A percentile compares a stretch with the other conserved stretches of the same genome.
Conservation (phyloP, 768 basidiomycete species). For the Clitopilus hobsonii region DNA sequence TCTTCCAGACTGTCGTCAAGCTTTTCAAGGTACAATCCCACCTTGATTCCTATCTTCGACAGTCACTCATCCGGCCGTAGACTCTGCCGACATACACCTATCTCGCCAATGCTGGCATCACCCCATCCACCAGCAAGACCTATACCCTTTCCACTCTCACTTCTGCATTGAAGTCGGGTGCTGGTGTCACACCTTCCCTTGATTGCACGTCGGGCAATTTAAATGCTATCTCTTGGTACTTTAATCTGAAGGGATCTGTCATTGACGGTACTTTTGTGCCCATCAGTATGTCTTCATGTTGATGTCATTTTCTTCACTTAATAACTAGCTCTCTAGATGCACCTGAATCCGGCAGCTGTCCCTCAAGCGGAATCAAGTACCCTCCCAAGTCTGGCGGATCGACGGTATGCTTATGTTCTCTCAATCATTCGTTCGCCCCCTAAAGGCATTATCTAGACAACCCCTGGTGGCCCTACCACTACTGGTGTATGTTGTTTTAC, state of each 20-base stretch:
- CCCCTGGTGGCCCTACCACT: slow-evolving; percentile 9
- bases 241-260: slow-evolving; percentile 59
- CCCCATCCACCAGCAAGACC: slow-evolving; percentile 54
- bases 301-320: neutral
- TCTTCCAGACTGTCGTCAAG: slow-evolving; percentile 53
- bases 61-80: slow-evolving; percentile 1
- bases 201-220: slow-evolving; percentile 24
- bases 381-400: slow-evolving; percentile 44
- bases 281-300: slow-evolving; percentile 35
- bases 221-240: slow-evolving; percentile 53
- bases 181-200: slow-evolving; percentile 44
- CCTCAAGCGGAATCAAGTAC: slow-evolving; percentile 56
- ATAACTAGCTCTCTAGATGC: slow-evolving; percentile 34
- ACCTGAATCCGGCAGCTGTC: slow-evolving; percentile 44
- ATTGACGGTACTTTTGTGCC: slow-evolving; percentile 61
- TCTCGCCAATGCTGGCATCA: slow-evolving; percentile 69
- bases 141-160: slow-evolving; percentile 52
- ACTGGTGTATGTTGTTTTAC: slow-evolving; percentile 12
- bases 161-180: slow-evolving; percentile 49
- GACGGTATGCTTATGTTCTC: slow-evolving; percentile 18
- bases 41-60: slow-evolving; percentile 17
- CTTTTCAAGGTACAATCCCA: slow-evolving; percentile 48
- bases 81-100: slow-evolving; percentile 68
- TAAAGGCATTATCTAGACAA: slow-evolving; percentile 5
- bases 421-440: neutral